Evolutionary conservation across 306 rosid species (phyloP), one percentile per base, ranked within the genome.

Genomic region (Dicorynia guianensis): DNA sequence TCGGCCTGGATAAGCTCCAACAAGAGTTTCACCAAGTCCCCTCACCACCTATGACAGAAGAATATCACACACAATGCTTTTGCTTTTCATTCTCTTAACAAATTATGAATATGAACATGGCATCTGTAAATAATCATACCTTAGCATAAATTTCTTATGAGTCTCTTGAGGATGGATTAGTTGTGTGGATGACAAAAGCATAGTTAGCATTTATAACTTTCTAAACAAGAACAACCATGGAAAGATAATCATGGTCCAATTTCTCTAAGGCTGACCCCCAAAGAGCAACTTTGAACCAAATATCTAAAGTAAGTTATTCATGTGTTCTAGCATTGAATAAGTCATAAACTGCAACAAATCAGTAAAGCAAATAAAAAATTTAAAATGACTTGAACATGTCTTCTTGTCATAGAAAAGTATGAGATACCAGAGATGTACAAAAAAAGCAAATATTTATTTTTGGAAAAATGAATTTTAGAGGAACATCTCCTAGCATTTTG

Each of bases 1-100:
- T 62, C 99, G 99, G 57, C 99, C 99, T 5, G 99, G 99, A 81
- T 95, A 95, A 42, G 99, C 99, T 84, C 97, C 99, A 52, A 95
- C 99, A 33, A 95, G 86, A 67, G 97, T 95, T 84, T 95, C 99
- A 71, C 99, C 99, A 8, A 95, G 97, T 67, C 99, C 99, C 81
- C 87, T 92, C 46, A 95, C 99, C 76, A 95, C 96, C 99, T 95
- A 83, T 68, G 53, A 75, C 71, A 80, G 50, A 71, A 76, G 57
- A 65, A 53, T 13, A 46, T 7, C 67, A 59, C 63, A 42, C 6
- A 56, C 42, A 59, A 56, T 69, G 42, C 44, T 30, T 7, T 63
- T 40, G 61, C 76, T 81, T 64, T 50, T 67, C 20, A 6, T 48
- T 49, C 55, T 66, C 40, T 52, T 70, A 57, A 0, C 25, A 74